Evolutionary conservation across 768 basidiomycete genomes (phyloP), one percentile per base, ranked within the genome.

Genomic region (Naganishia vaughanmartiniae): DNA sequence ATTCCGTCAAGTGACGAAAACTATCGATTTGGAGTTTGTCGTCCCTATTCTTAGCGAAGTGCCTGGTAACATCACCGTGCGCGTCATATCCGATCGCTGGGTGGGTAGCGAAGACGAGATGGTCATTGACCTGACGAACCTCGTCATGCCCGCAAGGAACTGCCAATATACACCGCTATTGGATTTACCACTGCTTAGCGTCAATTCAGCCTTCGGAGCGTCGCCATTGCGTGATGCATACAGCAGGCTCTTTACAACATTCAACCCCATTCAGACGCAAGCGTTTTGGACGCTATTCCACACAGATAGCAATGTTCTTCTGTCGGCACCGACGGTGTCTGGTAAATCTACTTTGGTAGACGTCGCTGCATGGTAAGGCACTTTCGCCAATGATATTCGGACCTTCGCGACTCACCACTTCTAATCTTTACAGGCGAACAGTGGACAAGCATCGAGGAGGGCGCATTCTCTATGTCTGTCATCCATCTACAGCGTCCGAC

Each of bases 241-340:
- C 73, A 79, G 84, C 17, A 76, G 81, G 2, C 84, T 82, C 54
- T 72, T 89, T 31, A 83, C 82, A 28, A 84, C 85, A 34, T 85
- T 98, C 78, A 96, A 93, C 75, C 87, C 88, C 0, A 87, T 96
- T 1, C 96, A 99, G 77, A 91, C 90, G 0, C 95, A 98, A 73
- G 83, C 86, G 9, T 91, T 90, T 79, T 98, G 95, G 92, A 87
- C 87, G 48, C 74, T 90, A 19, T 82, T 88, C 65, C 87, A 88
- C 76, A 89, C 91, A 3, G 83, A 84, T 48, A 79, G 83, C 39
- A 90, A 93, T 77, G 80, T 87, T 2, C 81, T 97, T 34, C 74
- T 96, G 14, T 90, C 89, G 74, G 90, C 89, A 0, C 93, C 95
- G 1, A 85, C 87, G 4, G 87, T 89, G 17, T 87, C 87, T 69